Evolutionary conservation across 352 stramenopile genomes (phyloP), one percentile per base, ranked within the genome.

Genomic region (Globisporangium spinosum): DNA sequence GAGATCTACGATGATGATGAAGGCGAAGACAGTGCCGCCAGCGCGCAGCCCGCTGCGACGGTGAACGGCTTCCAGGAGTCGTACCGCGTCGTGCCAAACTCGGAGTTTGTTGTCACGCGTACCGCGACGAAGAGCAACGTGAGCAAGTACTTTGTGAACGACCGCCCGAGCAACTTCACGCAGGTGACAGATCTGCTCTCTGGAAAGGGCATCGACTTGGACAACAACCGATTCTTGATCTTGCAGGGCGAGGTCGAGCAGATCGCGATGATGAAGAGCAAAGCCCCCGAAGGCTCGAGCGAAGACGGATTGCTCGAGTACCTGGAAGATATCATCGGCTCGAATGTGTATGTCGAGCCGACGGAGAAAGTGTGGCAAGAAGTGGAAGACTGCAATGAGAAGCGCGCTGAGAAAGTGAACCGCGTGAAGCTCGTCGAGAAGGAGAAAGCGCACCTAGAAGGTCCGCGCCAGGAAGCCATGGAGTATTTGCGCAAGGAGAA

Each of bases 211-310:
- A 99, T 99, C 62, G 98, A 99, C 83, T 77, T 99, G 22, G 97
- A 99, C 77, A 99, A 99, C 84, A 99, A 99, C 75, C 94, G 98
- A 1, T 99, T 99, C 74, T 72, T 99, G 0, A 99, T 99, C 68
- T 71, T 99, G 29, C 98, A 99, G 75, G 91, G 90, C 35, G 87
- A 95, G 64, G 89, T 96, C 22, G 98, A 99, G 75, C 97, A 99
- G 88, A 99, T 99, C 70, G 96, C 95, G 38, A 99, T 99, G 93
- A 99, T 99, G 98, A 98, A 98, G 68, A 98, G 97, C 77, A 99
- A 99, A 77, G 96, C 91, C 13, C 89, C 92, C 1, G 86, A 86
- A 47, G 80, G 83, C 7, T 82, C 94, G 60, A 91, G 98, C 64
- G 98, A 99, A 69, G 97, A 99, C 61, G 98, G 98, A 22, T 79